These are phyloP conservation scores for Dactylellina drechsleri DNA, from an alignment of 2,329 filamentous ascomycete species.

Conservation along the genomic window DNA sequence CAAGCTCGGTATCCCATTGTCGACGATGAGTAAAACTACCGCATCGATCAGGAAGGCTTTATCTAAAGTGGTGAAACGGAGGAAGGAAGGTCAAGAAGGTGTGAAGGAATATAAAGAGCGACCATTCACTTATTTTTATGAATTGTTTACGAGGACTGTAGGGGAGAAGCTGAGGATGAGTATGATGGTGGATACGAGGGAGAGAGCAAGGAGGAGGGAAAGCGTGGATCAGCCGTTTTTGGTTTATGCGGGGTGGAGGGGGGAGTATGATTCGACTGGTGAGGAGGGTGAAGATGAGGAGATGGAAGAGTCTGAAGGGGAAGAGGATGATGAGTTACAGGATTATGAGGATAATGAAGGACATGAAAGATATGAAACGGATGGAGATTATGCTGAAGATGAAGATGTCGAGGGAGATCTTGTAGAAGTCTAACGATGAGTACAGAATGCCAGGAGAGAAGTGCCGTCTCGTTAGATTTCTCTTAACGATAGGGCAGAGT, in stretches of 20 bases:
- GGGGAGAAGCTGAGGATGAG: background rate
- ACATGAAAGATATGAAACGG: background rate
- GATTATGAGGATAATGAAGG: background rate
- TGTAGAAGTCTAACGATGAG: too few species aligned
- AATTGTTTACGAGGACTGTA: background rate
- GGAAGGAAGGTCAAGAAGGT: background rate
- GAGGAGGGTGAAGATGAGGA: background rate
- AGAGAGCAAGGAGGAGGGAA: background rate
- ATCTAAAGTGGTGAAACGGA: background rate
- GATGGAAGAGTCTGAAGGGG: background rate
- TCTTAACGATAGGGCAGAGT: too few species aligned
- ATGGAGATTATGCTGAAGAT: too few species aligned
- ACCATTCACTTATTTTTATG: background rate
- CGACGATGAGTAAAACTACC: background rate
- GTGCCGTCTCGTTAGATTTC: too few species aligned
- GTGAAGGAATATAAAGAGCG: too few species aligned
- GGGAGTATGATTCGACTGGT: background rate
- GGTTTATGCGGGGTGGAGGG: background rate
- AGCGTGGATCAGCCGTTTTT: background rate
- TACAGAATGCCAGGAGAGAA: too few species aligned
- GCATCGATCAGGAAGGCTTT: background rate
- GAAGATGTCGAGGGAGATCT: too few species aligned
- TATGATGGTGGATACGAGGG: background rate
- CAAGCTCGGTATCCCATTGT: constrained; percentile 31
- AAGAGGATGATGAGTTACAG: background rate